Conservation (phyloP, 768 basidiomycete species). For the Suillus variegatus region DNA sequence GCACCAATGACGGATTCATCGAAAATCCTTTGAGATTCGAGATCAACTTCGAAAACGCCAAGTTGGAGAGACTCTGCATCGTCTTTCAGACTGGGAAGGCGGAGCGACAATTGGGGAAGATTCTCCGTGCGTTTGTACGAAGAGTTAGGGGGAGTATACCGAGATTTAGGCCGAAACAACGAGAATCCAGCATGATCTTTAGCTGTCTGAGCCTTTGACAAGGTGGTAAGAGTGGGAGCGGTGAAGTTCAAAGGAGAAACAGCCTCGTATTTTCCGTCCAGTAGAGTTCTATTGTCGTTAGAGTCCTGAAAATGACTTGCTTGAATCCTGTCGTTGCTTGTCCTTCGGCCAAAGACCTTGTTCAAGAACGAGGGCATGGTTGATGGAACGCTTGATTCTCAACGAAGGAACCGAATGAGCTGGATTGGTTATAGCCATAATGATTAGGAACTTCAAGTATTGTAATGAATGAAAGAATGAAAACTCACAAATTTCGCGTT, state of each 20-base stretch:
- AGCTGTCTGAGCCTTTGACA: slow-evolving; percentile 17
- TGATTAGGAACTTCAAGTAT: neutral
- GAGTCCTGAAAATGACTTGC: slow-evolving; percentile 31
- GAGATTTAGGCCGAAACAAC: slow-evolving; percentile 52
- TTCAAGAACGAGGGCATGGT: slow-evolving; percentile 68
- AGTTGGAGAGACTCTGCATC: slow-evolving; percentile 48
- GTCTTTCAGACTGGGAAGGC: slow-evolving; percentile 55
- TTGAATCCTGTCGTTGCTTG: slow-evolving; percentile 52
- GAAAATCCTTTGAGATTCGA: slow-evolving; percentile 46
- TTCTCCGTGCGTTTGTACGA: slow-evolving; percentile 32
- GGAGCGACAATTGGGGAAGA: slow-evolving; percentile 62
- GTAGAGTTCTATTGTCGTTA: slow-evolving; percentile 44
- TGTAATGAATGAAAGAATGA: too few species aligned
- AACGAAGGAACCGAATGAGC: slow-evolving; percentile 14
- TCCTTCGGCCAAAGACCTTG: slow-evolving; percentile 78
- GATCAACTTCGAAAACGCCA: slow-evolving; percentile 60
- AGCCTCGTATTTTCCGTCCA: slow-evolving; percentile 77
- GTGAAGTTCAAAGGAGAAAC: slow-evolving; percentile 51
- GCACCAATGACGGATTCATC: slow-evolving; percentile 58
- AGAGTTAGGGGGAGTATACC: slow-evolving; percentile 37
- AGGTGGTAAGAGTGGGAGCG: slow-evolving; percentile 23
- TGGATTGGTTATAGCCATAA: neutral
- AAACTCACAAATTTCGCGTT: neutral
- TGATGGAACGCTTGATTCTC: slow-evolving; percentile 16
- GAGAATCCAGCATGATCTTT: slow-evolving; percentile 43